Evolutionary conservation across 305 asterid genomes (phyloP).

Genomic region (Plantago coronopus): DNA sequence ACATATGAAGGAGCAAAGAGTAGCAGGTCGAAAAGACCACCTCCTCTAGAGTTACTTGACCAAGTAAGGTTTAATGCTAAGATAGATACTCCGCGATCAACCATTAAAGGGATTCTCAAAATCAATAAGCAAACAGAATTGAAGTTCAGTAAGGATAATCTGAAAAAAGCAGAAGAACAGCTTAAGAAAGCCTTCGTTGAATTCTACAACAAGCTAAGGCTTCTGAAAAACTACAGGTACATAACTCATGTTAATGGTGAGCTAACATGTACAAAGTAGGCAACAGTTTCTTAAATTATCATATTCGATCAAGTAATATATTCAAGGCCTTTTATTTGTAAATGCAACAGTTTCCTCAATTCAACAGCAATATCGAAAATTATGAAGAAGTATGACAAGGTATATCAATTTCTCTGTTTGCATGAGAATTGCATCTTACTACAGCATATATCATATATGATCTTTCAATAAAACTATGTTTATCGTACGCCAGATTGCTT

Average conservation of each 20-base stretch:
- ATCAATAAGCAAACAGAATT: slow-evolving; percentile 24
- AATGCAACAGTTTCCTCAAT: slow-evolving; percentile 38
- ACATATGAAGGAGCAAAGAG: not conserved
- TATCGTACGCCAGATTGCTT: slow-evolving; percentile 34
- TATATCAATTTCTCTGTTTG: slow-evolving; percentile 7
- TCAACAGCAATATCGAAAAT: slow-evolving; percentile 48
- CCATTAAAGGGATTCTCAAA: slow-evolving; percentile 33
- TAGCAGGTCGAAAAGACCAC: slow-evolving; percentile 16
- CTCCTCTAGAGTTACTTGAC: slow-evolving; percentile 31
- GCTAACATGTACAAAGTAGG: not conserved
- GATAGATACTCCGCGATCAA: slow-evolving; percentile 41
- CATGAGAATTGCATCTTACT: not conserved
- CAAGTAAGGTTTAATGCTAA: slow-evolving; percentile 32
- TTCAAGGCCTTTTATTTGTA: not conserved
- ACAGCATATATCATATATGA: not conserved
- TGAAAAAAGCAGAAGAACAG: slow-evolving; percentile 34
- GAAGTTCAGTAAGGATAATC: slow-evolving; percentile 34
- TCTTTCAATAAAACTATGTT: not conserved
- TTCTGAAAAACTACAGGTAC: slow-evolving; percentile 43
- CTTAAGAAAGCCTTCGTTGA: slow-evolving; percentile 36
- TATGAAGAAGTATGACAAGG: slow-evolving; percentile 60
- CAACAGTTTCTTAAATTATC: not conserved
- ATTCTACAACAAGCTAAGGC: slow-evolving; percentile 39
- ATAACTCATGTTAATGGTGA: not conserved
- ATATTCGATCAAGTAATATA: not conserved